phyloP scores from a whole-genome alignment of 257 asterid genomes.

The Capsicum pubescens region DNA sequence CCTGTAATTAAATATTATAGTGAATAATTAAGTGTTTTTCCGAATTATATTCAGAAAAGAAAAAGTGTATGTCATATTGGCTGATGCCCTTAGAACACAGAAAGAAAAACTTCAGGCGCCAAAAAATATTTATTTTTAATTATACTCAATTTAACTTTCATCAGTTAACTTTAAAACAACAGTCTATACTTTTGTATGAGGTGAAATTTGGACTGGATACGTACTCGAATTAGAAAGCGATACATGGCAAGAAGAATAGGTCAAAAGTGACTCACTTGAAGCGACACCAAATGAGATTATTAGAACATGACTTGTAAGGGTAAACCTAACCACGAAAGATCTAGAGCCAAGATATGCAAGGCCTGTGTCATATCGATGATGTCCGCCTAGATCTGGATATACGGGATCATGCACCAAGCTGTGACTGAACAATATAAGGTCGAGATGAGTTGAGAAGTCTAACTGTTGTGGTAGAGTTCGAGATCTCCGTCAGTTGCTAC shows the following conservation, averaged over 20 bases:
- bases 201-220: background rate
- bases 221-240: background rate
- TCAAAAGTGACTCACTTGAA: too few relatives aligned
- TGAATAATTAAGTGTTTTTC: background rate
- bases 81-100: background rate
- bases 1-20: background rate
- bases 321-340: background rate
- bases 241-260: background rate
- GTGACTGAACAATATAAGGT: too few relatives aligned
- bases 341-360: rapidly evolving
- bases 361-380: background rate
- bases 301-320: background rate
- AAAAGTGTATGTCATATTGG: background rate
- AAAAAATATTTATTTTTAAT: background rate
- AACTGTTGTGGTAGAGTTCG: too few relatives aligned
- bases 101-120: background rate
- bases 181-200: background rate
- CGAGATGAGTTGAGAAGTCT: too few relatives aligned
- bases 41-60: background rate
- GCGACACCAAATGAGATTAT: background rate
- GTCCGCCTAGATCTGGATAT: background rate
- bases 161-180: background rate
- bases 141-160: background rate
- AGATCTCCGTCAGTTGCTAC: too few relatives aligned
- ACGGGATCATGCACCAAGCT: too few relatives aligned